Evolutionary conservation across 768 basidiomycete species (phyloP).

Genomic region (Phylloporus sp.): DNA sequence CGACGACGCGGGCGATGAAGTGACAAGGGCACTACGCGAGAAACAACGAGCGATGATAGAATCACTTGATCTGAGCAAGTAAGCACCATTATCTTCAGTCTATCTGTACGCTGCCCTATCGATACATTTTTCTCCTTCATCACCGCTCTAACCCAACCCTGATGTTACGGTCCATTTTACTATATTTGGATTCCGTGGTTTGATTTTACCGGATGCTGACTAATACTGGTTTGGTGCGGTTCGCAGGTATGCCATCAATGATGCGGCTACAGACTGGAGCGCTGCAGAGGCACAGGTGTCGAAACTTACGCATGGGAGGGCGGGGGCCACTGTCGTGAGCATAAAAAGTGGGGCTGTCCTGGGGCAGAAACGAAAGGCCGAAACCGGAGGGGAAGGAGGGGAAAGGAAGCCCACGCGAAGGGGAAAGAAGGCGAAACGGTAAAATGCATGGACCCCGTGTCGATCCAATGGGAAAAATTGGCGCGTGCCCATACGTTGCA

Average conservation of each 20-base stretch:
- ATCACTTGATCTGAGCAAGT: conserved; percentile 84
- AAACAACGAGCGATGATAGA: conserved; percentile 86
- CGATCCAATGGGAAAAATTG: not conserved
- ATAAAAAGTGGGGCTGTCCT: conserved; percentile 45
- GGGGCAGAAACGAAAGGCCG: conserved; percentile 58
- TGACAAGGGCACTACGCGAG: conserved; percentile 48
- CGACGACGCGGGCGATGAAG: conserved; percentile 70
- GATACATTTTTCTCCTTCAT: not conserved
- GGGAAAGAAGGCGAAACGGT: conserved; percentile 39
- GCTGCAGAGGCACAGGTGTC: conserved; percentile 69
- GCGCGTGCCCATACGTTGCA: not conserved
- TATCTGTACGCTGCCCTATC: not conserved
- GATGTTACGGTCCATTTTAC: not conserved
- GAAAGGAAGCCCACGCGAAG: conserved; percentile 48
- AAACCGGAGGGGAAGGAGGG: conserved; percentile 27
- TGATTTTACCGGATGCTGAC: not conserved
- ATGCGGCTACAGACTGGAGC: conserved; percentile 65
- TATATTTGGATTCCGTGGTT: not conserved
- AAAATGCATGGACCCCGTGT: not conserved
- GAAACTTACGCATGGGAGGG: conserved; percentile 38
- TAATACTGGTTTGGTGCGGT: not conserved
- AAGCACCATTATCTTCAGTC: no score
- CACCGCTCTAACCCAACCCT: conserved; percentile 4
- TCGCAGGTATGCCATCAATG: conserved; percentile 69
- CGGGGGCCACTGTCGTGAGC: conserved; percentile 69